Evolutionary conservation across 192 early-diverging fungal genomes (phyloP), one percentile per base, ranked within the genome.

Genomic region (Linnemannia zychae): DNA sequence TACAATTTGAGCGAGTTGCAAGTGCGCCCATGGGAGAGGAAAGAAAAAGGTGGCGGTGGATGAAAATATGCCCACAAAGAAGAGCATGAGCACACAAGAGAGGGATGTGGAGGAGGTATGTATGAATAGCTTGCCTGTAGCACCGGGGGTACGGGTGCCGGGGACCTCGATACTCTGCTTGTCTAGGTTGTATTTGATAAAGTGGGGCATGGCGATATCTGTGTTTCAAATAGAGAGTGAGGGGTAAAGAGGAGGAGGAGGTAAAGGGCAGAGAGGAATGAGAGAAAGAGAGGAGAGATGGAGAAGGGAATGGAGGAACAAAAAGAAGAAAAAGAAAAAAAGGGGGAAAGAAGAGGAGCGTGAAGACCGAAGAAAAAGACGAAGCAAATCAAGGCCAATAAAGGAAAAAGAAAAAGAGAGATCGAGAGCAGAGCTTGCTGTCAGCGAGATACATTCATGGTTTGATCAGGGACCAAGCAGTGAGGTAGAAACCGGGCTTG

Each of bases 161-260:
- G 91, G 91, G 49, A 92, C 70, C 49, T 89, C 87, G 63, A 90
- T 74, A 46, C 86, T 89, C 60, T 92, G 90, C 50, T 88, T 90
- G 67, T 91, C 89, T 47, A 91, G 81, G 79, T 87, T 88, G 77
- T 85, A 86, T 24, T 87, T 66, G 15, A 48, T 71, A 44, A 87
- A 78, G 40, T 37, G 4, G 50, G 80, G 72, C 86, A 87, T 86
- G 71, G 24, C 34, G 3, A n/a, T 69, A 48, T 40, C 24, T 44
- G 24, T 57, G 75, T 48, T 63, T 69, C 67, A 69, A 77, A 67
- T 33, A 34, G 11, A 36, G 15, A 49, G 48, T 38, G 34, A 15
- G 7, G 47, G 18, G 67, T 3, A 7, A 5, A 36, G 16, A 49
- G 24, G 48, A 13, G 18, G 40, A 31, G 34, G 28, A 46, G 46